Evolutionary conservation across 2,329 filamentous ascomycete genomes (phyloP).

Genomic region (Proliferodiscus dingleyae): DNA sequence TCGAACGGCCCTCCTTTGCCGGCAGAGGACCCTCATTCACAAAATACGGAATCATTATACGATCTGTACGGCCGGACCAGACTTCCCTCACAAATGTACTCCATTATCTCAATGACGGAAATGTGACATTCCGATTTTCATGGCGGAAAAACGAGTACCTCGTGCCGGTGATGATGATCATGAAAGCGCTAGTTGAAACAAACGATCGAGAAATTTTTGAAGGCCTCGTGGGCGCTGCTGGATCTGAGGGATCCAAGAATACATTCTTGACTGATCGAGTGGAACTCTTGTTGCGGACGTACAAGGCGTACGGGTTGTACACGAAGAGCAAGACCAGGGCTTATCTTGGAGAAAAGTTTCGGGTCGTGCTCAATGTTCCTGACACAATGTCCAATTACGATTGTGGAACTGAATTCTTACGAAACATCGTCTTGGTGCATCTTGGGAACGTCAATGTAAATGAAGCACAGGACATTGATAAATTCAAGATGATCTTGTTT

Average conservation of each 20-base stretch:
- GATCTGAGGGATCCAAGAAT: slow-evolving; percentile 73
- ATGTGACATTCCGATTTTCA: slow-evolving; percentile 94
- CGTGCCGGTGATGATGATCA: slow-evolving; percentile 92
- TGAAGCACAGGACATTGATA: slow-evolving; percentile 79
- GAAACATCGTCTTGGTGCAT: slow-evolving; percentile 87
- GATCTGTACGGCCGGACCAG: slow-evolving; percentile 92
- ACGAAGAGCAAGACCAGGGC: slow-evolving; percentile 75
- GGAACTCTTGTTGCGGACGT: slow-evolving; percentile 85
- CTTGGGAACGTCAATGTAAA: slow-evolving; percentile 82
- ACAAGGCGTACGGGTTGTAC: slow-evolving; percentile 85
- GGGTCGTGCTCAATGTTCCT: slow-evolving; percentile 77
- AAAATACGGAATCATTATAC: slow-evolving; percentile 82
- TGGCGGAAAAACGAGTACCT: slow-evolving; percentile 97
- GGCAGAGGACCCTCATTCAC: slow-evolving; percentile 86
- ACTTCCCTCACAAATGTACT: slow-evolving; percentile 96
- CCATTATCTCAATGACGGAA: slow-evolving; percentile 92
- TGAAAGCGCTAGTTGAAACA: slow-evolving; percentile 92
- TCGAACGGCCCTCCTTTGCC: slow-evolving; percentile 82
- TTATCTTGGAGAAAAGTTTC: slow-evolving; percentile 87
- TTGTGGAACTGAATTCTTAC: slow-evolving; percentile 84
- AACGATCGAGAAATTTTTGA: slow-evolving; percentile 97
- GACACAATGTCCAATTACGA: slow-evolving; percentile 83
- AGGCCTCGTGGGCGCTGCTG: slow-evolving; percentile 74
- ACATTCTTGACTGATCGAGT: slow-evolving; percentile 94
- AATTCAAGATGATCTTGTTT: slow-evolving; percentile 89